Conservation (phyloP, 768 basidiomycete genomes). For the Naganishia friedmannii region DNA sequence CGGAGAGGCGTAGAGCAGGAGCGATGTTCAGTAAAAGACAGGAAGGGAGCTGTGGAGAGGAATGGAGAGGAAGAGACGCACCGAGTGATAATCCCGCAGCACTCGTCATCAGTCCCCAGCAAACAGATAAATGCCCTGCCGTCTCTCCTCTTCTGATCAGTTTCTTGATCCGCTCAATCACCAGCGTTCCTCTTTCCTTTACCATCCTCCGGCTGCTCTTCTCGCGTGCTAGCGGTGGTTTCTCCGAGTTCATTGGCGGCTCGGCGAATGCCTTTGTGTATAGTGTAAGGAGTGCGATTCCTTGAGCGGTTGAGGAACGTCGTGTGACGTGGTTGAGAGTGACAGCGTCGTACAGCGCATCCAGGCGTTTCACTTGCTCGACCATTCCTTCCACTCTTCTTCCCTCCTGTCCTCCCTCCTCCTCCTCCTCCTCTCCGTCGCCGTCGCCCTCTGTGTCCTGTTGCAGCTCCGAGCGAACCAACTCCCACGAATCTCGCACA, state of each 20-base stretch:
- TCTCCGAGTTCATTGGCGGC: constrained; percentile 49
- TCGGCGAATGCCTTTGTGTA: constrained; percentile 74
- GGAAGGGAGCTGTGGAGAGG: neutral
- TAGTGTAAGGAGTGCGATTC: constrained; percentile 83
- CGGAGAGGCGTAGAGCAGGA: constrained; percentile 71
- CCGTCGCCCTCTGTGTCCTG: neutral
- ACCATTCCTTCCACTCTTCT: constrained; percentile 43
- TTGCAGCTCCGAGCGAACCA: neutral
- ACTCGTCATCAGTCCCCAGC: constrained; percentile 82
- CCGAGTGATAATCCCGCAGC: constrained; percentile 71
- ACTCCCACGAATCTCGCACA: constrained; percentile 62
- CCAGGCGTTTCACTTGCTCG: constrained; percentile 60
- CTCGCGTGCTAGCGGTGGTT: too few relatives aligned
- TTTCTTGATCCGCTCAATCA: constrained; percentile 70
- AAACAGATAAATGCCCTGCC: constrained; percentile 80
- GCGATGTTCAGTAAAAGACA: too few relatives aligned
- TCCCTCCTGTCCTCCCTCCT: neutral
- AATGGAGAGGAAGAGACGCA: constrained; percentile 47
- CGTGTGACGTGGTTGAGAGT: constrained; percentile 84
- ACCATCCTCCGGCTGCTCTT: neutral
- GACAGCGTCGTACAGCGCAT: constrained; percentile 76
- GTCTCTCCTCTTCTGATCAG: constrained; percentile 64
- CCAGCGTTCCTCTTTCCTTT: constrained; percentile 35
- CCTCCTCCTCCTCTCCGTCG: neutral
- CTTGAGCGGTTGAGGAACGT: constrained; percentile 85